Evolutionary conservation across 1,284 basidiomycete species (phyloP), one percentile per base, ranked within the genome.

Genomic region (Cryptococcus amylolentus): DNA sequence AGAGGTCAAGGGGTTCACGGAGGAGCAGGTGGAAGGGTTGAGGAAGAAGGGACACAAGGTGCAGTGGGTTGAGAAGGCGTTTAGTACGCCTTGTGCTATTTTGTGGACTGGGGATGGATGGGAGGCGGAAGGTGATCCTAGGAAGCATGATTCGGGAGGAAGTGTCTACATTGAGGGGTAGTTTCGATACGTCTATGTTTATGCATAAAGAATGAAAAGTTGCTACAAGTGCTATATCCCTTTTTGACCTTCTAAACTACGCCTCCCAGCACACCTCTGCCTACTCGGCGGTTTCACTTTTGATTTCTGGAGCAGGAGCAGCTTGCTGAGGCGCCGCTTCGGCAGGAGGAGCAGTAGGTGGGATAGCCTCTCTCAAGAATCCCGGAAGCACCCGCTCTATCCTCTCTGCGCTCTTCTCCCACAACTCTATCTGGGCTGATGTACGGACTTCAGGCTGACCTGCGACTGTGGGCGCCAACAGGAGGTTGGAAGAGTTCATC

Each of bases 371-470:
- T 18, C 78, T 79, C 63, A 96, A 78, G 77, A 97, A 93, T 10
- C 90, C 89, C 16, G 93, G 93, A 49, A 95, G 78, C 80, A 96
- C 92, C 45, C 86, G 82, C 66, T 93, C 90, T 67, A 96, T 85
- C 57, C 91, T 82, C 63, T 89, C 88, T 58, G 87, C 84, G 2
- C 90, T 93, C 26, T 86, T 84, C 9, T 82, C 82, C 92, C 93
- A 97, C 43, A 96, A 77, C 0, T 84, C 85, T 56, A 82, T 82
- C 67, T 93, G 90, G 52, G 82, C 82, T 47, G 85, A 83, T 49
- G 83, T 82, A 47, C 87, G 83, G 81, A 79, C 75, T 51, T 82
- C 81, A 1, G 72, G 65, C 12, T 39, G 26, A 41, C 37, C 54
- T 7, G 62, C 44, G 44, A 46, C 18, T 2, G 68, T 79, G 8